Conservation (phyloP, 1,139 yeast genomes). For the Sugiyamaella pinicola region DNA sequence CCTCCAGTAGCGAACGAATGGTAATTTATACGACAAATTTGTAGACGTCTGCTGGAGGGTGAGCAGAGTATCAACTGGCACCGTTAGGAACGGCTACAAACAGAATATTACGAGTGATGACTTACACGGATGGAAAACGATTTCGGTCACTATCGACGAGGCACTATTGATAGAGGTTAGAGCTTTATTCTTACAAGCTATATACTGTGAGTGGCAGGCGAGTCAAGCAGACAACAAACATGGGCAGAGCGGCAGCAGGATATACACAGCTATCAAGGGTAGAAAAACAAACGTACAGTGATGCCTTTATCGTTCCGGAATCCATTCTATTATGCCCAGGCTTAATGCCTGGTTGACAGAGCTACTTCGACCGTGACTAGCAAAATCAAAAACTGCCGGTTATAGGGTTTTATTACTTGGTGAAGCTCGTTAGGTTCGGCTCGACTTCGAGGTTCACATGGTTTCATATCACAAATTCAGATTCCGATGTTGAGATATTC, state of each 20-base stretch:
- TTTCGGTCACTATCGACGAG: constrained; percentile 26
- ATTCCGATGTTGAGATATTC: constrained; percentile 2
- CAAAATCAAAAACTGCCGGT: constrained; percentile 5
- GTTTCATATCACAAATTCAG: background rate
- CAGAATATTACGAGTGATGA: no score
- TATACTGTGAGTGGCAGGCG: background rate
- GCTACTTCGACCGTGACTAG: no score
- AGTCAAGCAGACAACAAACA: no score
- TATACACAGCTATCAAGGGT: no score
- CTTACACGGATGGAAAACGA: constrained; percentile 40
- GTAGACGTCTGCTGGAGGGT: constrained; percentile 44
- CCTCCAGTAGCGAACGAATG: constrained; percentile 43
- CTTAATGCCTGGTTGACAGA: no score
- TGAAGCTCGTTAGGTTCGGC: background rate
- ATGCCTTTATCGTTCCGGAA: constrained; percentile 24
- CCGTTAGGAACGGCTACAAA: constrained; percentile 13
- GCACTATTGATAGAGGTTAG: constrained; percentile 12
- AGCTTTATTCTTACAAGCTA: background rate
- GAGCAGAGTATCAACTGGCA: constrained; percentile 39
- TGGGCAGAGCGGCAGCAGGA: constrained; percentile 1
- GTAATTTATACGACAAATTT: constrained; percentile 35
- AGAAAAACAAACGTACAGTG: constrained; percentile 21
- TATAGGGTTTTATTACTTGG: background rate
- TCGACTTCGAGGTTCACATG: no score
- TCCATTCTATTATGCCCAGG: no score